Conservation (phyloP, 768 basidiomycete genomes). For the Leucosporidium scottii region DNA sequence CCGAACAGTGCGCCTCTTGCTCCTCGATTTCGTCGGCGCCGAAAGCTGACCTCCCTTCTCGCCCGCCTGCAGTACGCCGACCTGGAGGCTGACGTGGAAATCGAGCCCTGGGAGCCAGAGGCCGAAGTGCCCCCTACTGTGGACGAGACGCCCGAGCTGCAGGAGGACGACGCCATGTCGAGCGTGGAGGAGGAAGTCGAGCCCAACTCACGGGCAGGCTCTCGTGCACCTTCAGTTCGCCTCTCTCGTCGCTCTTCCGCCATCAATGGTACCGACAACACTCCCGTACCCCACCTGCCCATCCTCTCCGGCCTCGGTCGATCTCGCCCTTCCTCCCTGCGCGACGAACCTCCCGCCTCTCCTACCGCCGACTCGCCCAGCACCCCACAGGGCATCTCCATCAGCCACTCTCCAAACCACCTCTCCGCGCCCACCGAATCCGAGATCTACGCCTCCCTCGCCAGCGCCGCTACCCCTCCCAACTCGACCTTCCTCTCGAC, state of each 20-base stretch:
- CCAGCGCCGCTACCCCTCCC: constrained; percentile 41
- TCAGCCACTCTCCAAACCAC: not conserved
- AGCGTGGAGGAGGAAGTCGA: not conserved
- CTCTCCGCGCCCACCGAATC: constrained; percentile 12
- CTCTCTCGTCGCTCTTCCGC: not conserved
- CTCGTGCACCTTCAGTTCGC: not conserved
- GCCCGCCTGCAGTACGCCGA: constrained; percentile 58
- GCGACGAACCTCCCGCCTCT: not conserved
- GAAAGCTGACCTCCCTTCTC: not conserved
- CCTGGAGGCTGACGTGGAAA: constrained; percentile 66
- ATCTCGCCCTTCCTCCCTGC: not conserved
- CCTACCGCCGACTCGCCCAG: no score
- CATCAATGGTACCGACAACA: not conserved
- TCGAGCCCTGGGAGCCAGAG: not conserved
- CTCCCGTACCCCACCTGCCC: constrained; percentile 5
- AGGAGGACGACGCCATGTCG: not conserved
- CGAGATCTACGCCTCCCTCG: constrained; percentile 19
- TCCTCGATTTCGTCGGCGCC: no score
- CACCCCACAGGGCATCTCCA: not conserved
- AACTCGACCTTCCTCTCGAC: constrained; percentile 44
- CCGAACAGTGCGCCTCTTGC: constrained; percentile 51
- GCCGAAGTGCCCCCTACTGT: constrained; percentile 2
- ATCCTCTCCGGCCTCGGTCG: not conserved
- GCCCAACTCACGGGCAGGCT: not conserved
- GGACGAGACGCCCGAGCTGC: constrained; percentile 21